phyloP scores from a whole-genome alignment of 2,329 filamentous ascomycete species.

The Aureobasidium subglaciale region DNA sequence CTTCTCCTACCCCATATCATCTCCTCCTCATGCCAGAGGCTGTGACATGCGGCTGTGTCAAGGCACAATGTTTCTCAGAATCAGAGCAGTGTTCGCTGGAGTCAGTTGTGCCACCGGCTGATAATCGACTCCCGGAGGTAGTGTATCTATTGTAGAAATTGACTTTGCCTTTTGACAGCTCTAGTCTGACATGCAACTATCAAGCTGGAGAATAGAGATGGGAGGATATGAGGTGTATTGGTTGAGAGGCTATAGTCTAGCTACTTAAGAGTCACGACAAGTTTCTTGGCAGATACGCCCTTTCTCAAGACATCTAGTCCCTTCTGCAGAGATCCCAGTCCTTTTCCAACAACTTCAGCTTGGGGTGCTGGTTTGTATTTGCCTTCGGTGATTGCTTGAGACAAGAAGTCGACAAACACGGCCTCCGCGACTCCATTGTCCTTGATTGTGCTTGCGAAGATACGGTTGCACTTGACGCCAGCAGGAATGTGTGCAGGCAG shows the following conservation, averaged over 20 bases:
- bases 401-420: constrained; percentile 16
- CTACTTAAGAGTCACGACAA: constrained; percentile 17
- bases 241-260: neutral
- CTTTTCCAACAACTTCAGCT: constrained; percentile 18
- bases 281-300: constrained; percentile 21
- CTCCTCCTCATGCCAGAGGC: too few species aligned
- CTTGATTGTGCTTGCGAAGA: constrained; percentile 10
- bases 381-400: constrained; percentile 16
- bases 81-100: too few species aligned
- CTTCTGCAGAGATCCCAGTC: constrained; percentile 18
- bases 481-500: neutral
- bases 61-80: too few species aligned
- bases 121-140: too few species aligned
- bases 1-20: too few species aligned
- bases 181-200: too few species aligned
- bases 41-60: too few species aligned
- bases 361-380: constrained; percentile 18
- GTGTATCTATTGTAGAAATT: too few species aligned
- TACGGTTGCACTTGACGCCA: neutral
- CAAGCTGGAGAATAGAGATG: too few species aligned
- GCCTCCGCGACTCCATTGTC: constrained; percentile 5
- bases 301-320: constrained; percentile 18
- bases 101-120: too few species aligned
- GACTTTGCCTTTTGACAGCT: too few species aligned
- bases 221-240: too few species aligned